These are phyloP conservation scores for Ogataea philodendri DNA, from an alignment of 805 yeast genomes.

Conservation along the genomic window DNA sequence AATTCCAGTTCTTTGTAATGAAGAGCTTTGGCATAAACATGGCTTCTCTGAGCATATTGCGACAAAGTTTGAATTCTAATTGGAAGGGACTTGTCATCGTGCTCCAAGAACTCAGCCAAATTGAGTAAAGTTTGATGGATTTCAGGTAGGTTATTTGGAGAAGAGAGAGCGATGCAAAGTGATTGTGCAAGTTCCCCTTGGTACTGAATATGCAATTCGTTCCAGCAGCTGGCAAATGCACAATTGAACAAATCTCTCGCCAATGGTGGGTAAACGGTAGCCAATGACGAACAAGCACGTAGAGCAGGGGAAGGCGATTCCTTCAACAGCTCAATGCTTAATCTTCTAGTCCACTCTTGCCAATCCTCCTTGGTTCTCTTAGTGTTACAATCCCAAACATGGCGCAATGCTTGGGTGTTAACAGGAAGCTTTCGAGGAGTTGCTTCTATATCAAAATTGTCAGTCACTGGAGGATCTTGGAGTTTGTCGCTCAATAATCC, in stretches of 20 bases:
- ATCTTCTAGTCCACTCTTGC: slow-evolving; percentile 94
- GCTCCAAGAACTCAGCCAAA: slow-evolving; percentile 95
- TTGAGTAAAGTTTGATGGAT: slow-evolving; percentile 87
- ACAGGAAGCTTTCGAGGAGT: slow-evolving; percentile 73
- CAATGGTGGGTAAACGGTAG: slow-evolving; percentile 80
- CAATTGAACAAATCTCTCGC: slow-evolving; percentile 92
- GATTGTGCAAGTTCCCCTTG: slow-evolving; percentile 88
- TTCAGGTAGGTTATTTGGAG: slow-evolving; percentile 93
- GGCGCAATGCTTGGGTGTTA: slow-evolving; percentile 60
- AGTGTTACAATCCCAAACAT: slow-evolving; percentile 90
- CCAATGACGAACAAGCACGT: slow-evolving; percentile 87
- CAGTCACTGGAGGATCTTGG: slow-evolving; percentile 37
- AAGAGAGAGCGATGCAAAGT: slow-evolving; percentile 80
- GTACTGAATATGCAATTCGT: slow-evolving; percentile 80
- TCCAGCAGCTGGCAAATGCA: slow-evolving; percentile 95
- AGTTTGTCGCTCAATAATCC: slow-evolving; percentile 69
- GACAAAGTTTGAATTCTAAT: slow-evolving; percentile 88
- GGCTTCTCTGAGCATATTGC: slow-evolving; percentile 90
- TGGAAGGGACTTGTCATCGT: slow-evolving; percentile 91
- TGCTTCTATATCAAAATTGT: slow-evolving; percentile 61
- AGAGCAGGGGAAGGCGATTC: slow-evolving; percentile 94
- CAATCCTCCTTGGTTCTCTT: slow-evolving; percentile 92
- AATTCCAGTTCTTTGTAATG: slow-evolving; percentile 96
- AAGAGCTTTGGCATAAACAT: slow-evolving; percentile 95
- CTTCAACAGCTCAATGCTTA: slow-evolving; percentile 79